A percentile compares a stretch with the other conserved stretches of the same genome.
Conservation (phyloP, 139 green algal species). For the Chlorokybus atmophyticus region DNA sequence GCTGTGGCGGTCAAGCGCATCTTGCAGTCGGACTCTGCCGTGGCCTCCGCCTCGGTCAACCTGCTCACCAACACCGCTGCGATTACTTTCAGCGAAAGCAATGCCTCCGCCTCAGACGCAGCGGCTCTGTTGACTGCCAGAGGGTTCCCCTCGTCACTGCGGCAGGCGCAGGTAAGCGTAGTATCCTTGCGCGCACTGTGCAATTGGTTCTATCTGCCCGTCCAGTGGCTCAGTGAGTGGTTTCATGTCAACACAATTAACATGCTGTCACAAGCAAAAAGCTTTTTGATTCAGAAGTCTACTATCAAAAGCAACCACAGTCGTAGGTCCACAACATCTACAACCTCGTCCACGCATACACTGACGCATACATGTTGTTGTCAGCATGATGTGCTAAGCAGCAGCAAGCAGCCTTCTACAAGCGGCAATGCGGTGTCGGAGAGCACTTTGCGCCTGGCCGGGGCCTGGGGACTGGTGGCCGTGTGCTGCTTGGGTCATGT, state of each 20-base stretch:
- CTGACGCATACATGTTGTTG: too few relatives aligned
- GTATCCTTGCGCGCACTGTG: too few relatives aligned
- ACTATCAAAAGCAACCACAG: too few relatives aligned
- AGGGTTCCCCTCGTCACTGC: constrained; percentile 53
- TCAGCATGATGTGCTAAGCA: too few relatives aligned
- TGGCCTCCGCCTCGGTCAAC: constrained; percentile 47
- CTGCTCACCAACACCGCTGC: constrained; percentile 54
- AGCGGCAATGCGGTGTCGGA: constrained; percentile 39
- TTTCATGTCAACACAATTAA: too few relatives aligned
- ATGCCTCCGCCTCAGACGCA: constrained; percentile 5
- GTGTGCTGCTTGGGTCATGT: constrained; percentile 67
- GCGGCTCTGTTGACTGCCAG: constrained; percentile 40
- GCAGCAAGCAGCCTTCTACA: not conserved
- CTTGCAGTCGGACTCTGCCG: constrained; percentile 30
- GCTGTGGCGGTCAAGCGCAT: constrained; percentile 49
- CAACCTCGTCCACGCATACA: too few relatives aligned
- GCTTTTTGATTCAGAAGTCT: too few relatives aligned
- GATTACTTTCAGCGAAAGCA: constrained; percentile 31
- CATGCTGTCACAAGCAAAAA: too few relatives aligned
- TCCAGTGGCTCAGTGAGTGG: too few relatives aligned
- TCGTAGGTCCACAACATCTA: too few relatives aligned
- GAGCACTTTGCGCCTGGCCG: constrained; percentile 38
- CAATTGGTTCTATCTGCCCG: too few relatives aligned
- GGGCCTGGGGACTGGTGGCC: constrained; percentile 58
- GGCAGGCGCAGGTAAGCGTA: too few relatives aligned